Evolutionary conservation across 768 basidiomycete genomes (phyloP).

Genomic region (Pulveroboletus ravenelii): DNA sequence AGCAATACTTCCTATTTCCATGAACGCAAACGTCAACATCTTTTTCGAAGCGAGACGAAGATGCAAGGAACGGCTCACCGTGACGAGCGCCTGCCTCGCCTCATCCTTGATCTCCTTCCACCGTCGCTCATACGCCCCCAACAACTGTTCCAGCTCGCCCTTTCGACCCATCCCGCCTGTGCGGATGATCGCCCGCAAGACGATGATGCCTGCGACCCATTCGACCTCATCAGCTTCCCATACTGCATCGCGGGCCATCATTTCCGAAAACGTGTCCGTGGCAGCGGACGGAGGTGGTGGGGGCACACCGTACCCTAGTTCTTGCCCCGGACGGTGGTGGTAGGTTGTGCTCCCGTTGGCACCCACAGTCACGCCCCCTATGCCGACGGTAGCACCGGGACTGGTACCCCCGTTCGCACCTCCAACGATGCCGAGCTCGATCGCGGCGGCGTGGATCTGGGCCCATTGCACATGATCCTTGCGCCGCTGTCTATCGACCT

Average conservation of each 20-base stretch:
- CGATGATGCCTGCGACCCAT: constrained; percentile 62
- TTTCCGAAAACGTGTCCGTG: constrained; percentile 49
- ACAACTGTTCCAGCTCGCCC: constrained; percentile 50
- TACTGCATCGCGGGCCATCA: constrained; percentile 60
- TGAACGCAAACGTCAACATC: not conserved
- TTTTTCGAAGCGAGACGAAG: no score
- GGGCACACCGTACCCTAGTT: constrained; percentile 38
- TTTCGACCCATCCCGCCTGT: constrained; percentile 47
- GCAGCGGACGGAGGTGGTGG: not conserved
- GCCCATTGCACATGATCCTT: constrained; percentile 68
- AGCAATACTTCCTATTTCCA: constrained; percentile 44
- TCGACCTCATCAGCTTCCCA: constrained; percentile 66
- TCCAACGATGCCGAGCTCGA: constrained; percentile 51
- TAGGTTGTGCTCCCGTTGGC: constrained; percentile 22
- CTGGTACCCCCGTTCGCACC: not conserved
- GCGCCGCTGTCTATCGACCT: constrained; percentile 52
- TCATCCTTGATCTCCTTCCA: constrained; percentile 74
- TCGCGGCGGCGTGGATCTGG: constrained; percentile 57
- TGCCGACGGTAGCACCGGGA: not conserved
- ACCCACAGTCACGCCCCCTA: not conserved
- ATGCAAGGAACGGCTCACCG: constrained; percentile 33
- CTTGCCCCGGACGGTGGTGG: constrained; percentile 30
- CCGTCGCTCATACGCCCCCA: constrained; percentile 55
- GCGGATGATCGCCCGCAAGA: constrained; percentile 54
- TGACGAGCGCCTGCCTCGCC: constrained; percentile 55